Percentiles rank a stretch among this genome's conserved stretches.
phyloP scores from a whole-genome alignment of 75 land plant genomes.

The Larix kaempferi region DNA sequence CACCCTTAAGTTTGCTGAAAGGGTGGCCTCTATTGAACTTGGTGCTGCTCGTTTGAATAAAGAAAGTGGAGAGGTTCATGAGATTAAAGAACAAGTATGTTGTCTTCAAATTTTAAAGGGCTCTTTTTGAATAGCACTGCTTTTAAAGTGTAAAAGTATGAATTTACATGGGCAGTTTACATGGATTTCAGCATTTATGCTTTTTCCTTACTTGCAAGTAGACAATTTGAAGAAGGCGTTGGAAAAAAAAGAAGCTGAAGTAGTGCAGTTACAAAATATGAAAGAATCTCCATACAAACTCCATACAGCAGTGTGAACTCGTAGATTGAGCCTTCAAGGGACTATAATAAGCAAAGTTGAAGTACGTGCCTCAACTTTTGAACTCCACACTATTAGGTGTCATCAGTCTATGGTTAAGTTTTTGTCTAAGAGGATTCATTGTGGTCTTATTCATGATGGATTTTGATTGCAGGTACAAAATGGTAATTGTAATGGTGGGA shows the following conservation, averaged over 20 bases:
- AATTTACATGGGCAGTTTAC: too few relatives aligned
- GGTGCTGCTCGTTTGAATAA: slow-evolving; percentile 71
- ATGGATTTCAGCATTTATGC: too few relatives aligned
- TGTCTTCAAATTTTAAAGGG: too few relatives aligned
- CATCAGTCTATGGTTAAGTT: too few relatives aligned
- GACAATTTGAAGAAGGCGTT: slow-evolving; percentile 52
- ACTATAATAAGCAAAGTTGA: slow-evolving; percentile 8
- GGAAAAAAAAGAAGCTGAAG: slow-evolving; percentile 36
- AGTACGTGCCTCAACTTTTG: too few relatives aligned
- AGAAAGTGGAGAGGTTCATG: slow-evolving; percentile 56
- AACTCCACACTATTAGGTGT: too few relatives aligned
- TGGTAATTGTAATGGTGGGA: neutral
- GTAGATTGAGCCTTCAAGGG: slow-evolving; percentile 46
- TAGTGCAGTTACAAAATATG: neutral
- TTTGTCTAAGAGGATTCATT: too few relatives aligned
- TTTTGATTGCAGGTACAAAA: too few relatives aligned
- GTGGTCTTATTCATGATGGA: too few relatives aligned
- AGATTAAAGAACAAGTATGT: slow-evolving; percentile 63
- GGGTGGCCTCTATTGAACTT: slow-evolving; percentile 73
- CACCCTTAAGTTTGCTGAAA: slow-evolving; percentile 78
- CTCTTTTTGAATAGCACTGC: too few relatives aligned
- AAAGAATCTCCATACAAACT: slow-evolving; percentile 9
- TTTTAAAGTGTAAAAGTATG: too few relatives aligned
- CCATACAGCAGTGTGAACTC: slow-evolving; percentile 9
- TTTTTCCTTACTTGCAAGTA: slow-evolving; percentile 24